Evolutionary conservation across 2,329 filamentous ascomycete genomes (phyloP), one percentile per base, ranked within the genome.

Genomic region (Hymenotorrendiella dingleyae): DNA sequence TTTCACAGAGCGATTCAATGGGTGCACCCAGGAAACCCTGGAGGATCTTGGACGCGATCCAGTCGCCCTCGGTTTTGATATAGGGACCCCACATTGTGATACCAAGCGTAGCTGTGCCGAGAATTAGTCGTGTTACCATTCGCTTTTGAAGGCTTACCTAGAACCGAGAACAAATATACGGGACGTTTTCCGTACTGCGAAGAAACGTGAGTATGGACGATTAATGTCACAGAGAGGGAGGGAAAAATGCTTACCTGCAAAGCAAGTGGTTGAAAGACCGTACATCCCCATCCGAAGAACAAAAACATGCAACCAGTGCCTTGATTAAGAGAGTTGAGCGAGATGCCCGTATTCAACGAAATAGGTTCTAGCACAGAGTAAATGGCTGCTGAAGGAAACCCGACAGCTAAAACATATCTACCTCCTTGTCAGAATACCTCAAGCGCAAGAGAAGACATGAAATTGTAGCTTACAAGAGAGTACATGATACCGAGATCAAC

Each of bases 211-310:
- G 16, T 14, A 8, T 4, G 16, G 12, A 23, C n/a, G n/a, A n/a
- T n/a, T n/a, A n/a, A n/a, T n/a, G 12, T 24, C n/a, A 36, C 14
- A 9, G 4, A 10, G 22, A n/a, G 20, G 12, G 12, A 8, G 1
- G 5, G 16, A 12, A 9, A 22, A 12, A 9, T 3, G 21, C 34
- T 12, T 23, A 36, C 34, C 6, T 36, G 67, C 14, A 75, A 54
- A 0, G 73, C 73, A 22, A 76, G 53, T 3, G 73, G 71, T 49
- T 76, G 72, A 67, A 69, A 74, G 30, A 76, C 59, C 3, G 76
- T 55, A 48, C 67, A 67, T 0, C 69, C 71, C 70, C 70, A 74
- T 3, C 71, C 70, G 29, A 52, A 52, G n/a, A 14, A 20, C 6
- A 28, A 7, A 16, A 24, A 24, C 69, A 73, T 72, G 38, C 69